A percentile compares a stretch with the other conserved stretches of the same genome.
These are phyloP conservation scores for Gossypium aridum DNA, from an alignment of 441 rosid species.

Conservation along the genomic window DNA sequence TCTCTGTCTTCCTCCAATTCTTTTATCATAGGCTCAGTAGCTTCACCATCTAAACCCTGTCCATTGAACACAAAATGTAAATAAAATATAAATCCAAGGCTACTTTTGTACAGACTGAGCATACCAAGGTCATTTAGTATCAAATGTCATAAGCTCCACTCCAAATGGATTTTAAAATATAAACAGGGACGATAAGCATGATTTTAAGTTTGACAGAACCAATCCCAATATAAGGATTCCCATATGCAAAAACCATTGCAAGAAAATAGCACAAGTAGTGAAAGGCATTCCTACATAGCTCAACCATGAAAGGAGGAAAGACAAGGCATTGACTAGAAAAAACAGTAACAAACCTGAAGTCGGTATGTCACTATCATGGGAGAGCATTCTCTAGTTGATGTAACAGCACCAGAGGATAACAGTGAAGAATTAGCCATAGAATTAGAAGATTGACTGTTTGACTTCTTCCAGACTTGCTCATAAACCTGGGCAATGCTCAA, in stretches of 20 bases:
- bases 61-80: slow-evolving; percentile 10
- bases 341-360: slow-evolving; percentile 77
- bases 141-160: neutral
- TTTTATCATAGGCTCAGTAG: slow-evolving; percentile 99
- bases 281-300: neutral
- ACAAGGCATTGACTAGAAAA: neutral
- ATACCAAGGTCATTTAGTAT: neutral
- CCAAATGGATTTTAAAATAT: neutral
- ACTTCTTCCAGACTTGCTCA: slow-evolving; percentile 99
- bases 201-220: neutral
- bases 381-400: slow-evolving; percentile 77
- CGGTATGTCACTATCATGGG: slow-evolving; percentile 99
- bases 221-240: neutral
- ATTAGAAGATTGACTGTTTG: slow-evolving; percentile 72
- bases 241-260: neutral
- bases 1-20: slow-evolving; percentile 99
- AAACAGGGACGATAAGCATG: slow-evolving; percentile 3
- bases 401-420: slow-evolving; percentile 55
- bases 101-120: neutral
- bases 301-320: neutral
- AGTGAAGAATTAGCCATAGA: slow-evolving; percentile 54
- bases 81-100: neutral
- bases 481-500: slow-evolving; percentile 97
- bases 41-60: slow-evolving; percentile 99
- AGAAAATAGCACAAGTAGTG: neutral